These are phyloP conservation scores for Mangifera indica DNA, from an alignment of 345 rosid genomes.

Conservation along the genomic window DNA sequence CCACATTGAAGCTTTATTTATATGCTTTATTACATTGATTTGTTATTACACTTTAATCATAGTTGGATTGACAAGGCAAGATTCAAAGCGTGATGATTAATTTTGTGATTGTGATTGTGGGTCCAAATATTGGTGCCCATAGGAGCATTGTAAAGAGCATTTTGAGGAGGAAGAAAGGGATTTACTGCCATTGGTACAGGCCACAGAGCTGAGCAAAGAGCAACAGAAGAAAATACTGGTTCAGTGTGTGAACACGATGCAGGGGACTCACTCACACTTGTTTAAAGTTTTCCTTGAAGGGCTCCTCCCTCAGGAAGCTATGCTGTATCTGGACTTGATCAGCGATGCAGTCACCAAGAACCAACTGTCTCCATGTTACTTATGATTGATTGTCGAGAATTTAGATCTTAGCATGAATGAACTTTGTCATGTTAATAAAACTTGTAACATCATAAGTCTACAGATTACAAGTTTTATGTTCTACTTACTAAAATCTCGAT, in stretches of 20 bases:
- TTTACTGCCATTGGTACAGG: conserved; percentile 61
- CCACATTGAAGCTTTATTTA: background rate
- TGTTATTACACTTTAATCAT: background rate
- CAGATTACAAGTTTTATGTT: background rate
- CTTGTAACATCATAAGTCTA: too few species aligned
- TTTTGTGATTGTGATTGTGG: background rate
- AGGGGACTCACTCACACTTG: conserved; percentile 50
- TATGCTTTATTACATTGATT: background rate
- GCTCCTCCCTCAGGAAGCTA: conserved; percentile 59
- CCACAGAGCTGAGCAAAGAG: conserved; percentile 57
- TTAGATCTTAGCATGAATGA: background rate
- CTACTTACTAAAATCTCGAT: too few species aligned
- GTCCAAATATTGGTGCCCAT: background rate
- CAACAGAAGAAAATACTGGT: conserved; percentile 40
- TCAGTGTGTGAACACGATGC: conserved; percentile 55
- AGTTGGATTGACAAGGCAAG: background rate
- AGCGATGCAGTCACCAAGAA: conserved; percentile 36
- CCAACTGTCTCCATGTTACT: conserved; percentile 8
- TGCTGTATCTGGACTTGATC: conserved; percentile 59
- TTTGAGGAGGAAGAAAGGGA: conserved; percentile 65
- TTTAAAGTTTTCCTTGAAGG: conserved; percentile 55
- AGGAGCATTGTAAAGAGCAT: conserved; percentile 57
- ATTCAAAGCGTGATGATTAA: background rate
- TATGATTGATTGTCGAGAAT: background rate
- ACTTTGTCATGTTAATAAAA: background rate